A percentile compares a stretch with the other conserved stretches of the same genome.
phyloP scores from a whole-genome alignment of 805 yeast genomes.

The Zygoascus ofunaensis region DNA sequence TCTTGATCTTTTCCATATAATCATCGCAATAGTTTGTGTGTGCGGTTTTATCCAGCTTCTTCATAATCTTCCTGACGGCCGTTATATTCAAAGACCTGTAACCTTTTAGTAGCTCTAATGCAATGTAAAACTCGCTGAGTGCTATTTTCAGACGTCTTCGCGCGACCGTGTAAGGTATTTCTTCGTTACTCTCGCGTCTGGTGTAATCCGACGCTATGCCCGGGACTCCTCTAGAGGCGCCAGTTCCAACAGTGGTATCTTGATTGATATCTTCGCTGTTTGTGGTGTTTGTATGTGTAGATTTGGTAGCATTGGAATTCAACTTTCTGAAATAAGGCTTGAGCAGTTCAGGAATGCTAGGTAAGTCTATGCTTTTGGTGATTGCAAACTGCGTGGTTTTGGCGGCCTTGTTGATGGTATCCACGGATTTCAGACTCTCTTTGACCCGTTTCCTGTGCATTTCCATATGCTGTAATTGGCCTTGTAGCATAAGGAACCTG shows the following conservation, averaged over 20 bases:
- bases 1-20: slow-evolving; percentile 52
- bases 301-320: slow-evolving; percentile 1
- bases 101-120: slow-evolving; percentile 58
- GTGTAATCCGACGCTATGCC: slow-evolving; percentile 27
- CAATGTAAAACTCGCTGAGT: slow-evolving; percentile 60
- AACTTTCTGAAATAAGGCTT: slow-evolving; percentile 1
- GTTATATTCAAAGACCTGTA: slow-evolving; percentile 73
- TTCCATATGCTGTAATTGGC: slow-evolving; percentile 41
- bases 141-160: slow-evolving; percentile 61
- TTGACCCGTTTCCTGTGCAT: slow-evolving; percentile 1
- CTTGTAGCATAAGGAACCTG: slow-evolving; percentile 53
- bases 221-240: slow-evolving; percentile 15
- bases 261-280: too few relatives aligned
- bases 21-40: slow-evolving; percentile 34
- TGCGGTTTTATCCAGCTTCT: slow-evolving; percentile 79
- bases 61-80: slow-evolving; percentile 80
- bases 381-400: slow-evolving; percentile 3
- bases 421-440: background rate
- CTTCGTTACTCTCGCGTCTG: slow-evolving; percentile 20
- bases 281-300: too few relatives aligned
- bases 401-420: slow-evolving; percentile 9
- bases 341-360: slow-evolving; percentile 14
- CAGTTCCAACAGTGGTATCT: slow-evolving; percentile 19
- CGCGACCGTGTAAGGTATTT: slow-evolving; percentile 55
- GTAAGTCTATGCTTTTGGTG: slow-evolving; percentile 14